These are phyloP conservation scores for Salvia sclarea DNA, from an alignment of 305 asterid genomes.

Conservation along the genomic window DNA sequence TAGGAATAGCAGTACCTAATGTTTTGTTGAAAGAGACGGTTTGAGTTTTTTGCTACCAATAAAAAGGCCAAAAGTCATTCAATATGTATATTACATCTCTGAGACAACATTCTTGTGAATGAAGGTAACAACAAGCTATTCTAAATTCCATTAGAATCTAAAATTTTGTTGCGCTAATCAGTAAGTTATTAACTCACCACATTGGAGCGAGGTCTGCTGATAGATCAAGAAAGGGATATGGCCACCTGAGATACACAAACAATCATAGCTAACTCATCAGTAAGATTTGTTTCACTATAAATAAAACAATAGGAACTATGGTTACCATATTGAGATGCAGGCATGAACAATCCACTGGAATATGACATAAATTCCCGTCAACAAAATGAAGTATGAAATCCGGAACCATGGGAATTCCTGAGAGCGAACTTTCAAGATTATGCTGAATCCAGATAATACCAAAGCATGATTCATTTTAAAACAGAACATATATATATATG, in stretches of 20 bases:
- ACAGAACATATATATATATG: neutral
- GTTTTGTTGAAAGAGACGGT: no score
- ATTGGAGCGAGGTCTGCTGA: slow-evolving; percentile 54
- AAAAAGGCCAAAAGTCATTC: no score
- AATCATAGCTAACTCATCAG: slow-evolving; percentile 24
- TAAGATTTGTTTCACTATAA: slow-evolving; percentile 18
- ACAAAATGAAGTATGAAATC: slow-evolving; percentile 69
- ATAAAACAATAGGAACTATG: slow-evolving; percentile 1
- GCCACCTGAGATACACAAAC: slow-evolving; percentile 72
- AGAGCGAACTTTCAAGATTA: slow-evolving; percentile 29
- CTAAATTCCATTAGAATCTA: neutral
- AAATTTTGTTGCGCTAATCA: neutral
- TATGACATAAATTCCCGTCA: slow-evolving; percentile 78
- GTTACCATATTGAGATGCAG: slow-evolving; percentile 60
- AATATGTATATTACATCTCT: no score
- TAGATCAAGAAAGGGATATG: slow-evolving; percentile 91
- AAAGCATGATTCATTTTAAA: slow-evolving; percentile 11
- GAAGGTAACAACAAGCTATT: neutral
- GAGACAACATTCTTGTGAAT: neutral
- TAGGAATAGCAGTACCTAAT: no score
- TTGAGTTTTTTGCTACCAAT: no score
- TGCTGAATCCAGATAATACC: slow-evolving; percentile 11
- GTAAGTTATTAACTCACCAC: slow-evolving; percentile 53
- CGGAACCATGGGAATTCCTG: slow-evolving; percentile 86
- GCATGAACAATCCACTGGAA: slow-evolving; percentile 91